Conservation (phyloP, 2,329 filamentous ascomycete genomes). For the Cyphellophora europaea region DNA sequence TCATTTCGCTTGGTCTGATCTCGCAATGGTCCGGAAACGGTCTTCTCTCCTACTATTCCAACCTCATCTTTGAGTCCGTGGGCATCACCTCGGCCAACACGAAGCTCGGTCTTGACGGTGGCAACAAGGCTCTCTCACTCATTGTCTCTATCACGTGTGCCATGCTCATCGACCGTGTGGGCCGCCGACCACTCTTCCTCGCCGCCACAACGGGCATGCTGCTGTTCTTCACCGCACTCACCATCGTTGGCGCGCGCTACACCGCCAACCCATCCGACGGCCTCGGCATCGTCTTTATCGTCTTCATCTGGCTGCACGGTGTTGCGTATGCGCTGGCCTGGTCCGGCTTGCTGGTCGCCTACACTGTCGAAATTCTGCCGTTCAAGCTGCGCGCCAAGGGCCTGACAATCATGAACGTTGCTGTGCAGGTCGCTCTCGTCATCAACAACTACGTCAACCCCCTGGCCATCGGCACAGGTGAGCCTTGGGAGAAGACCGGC, state of each 20-base stretch:
- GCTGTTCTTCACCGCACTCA: constrained; percentile 32
- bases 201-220: constrained; percentile 33
- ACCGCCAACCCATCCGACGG: background rate
- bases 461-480: constrained; percentile 30
- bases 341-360: constrained; percentile 24
- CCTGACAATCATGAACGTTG: constrained; percentile 21
- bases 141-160: constrained; percentile 26
- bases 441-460: constrained; percentile 42
- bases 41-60: constrained; percentile 30
- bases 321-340: constrained; percentile 31
- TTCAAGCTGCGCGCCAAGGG: constrained; percentile 40
- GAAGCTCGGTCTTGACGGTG: constrained; percentile 32
- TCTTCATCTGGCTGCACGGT: constrained; percentile 34
- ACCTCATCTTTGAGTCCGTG: constrained; percentile 26
- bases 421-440: constrained; percentile 33
- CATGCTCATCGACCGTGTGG: constrained; percentile 28
- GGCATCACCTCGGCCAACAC: constrained; percentile 26
- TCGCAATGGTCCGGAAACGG: constrained; percentile 48
- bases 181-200: constrained; percentile 34
- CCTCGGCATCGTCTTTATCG: constrained; percentile 23
- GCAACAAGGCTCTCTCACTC: constrained; percentile 30
- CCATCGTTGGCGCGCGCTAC: constrained; percentile 15
- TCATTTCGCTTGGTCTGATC: constrained; percentile 44
- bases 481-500: constrained; percentile 34
- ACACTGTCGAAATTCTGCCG: constrained; percentile 38